Percentiles rank a stretch among this genome's conserved stretches.
phyloP scores from a whole-genome alignment of 345 rosid species.

The Murraya koenigii region DNA sequence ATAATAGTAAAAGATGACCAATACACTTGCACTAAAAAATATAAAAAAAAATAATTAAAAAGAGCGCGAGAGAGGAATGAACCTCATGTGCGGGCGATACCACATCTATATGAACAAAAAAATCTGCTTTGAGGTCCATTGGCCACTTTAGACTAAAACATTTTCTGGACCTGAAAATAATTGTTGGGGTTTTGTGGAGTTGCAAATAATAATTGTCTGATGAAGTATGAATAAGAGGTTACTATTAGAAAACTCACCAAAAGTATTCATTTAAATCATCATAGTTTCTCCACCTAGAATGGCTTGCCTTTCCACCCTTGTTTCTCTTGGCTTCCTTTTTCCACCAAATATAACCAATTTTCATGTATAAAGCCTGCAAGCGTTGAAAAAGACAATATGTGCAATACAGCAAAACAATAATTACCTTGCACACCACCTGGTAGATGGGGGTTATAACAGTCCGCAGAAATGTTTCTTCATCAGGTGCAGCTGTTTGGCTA shows the following conservation, averaged over 20 bases:
- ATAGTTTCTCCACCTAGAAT: conserved; percentile 96
- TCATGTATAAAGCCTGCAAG: background rate
- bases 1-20: background rate
- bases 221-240: conserved; percentile 15
- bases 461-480: conserved; percentile 81
- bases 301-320: conserved; percentile 84
- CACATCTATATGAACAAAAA: conserved; percentile 65
- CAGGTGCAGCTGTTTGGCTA: conserved; percentile 38
- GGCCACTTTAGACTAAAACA: conserved; percentile 84
- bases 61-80: background rate
- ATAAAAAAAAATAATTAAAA: background rate
- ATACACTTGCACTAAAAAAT: background rate
- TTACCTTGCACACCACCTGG: conserved; percentile 67
- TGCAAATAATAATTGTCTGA: conserved; percentile 7
- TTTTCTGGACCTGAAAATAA: conserved; percentile 57
- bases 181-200: background rate
- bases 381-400: background rate
- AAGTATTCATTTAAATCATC: conserved; percentile 98
- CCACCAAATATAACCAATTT: conserved; percentile 23
- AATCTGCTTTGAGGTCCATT: conserved; percentile 54
- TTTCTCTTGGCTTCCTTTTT: conserved; percentile 84
- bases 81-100: conserved; percentile 40
- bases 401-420: conserved; percentile 8
- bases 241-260: conserved; percentile 54
- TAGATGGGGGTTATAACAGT: conserved; percentile 78